A percentile compares a stretch with the other conserved stretches of the same genome.
Conservation (phyloP, 164 flowering plant species). For the Dillenia suffruticosa region DNA sequence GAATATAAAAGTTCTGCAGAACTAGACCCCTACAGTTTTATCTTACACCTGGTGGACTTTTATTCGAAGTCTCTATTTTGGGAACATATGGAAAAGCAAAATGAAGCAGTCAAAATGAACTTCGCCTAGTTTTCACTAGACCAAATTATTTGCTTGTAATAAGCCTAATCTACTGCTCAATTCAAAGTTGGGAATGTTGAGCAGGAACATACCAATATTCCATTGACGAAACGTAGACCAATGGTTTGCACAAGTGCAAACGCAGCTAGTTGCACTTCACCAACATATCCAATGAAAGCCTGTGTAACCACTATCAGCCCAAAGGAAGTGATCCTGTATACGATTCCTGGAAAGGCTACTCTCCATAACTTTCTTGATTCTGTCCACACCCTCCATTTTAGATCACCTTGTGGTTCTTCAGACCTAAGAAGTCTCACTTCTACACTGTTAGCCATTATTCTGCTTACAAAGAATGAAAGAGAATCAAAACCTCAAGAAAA, state of each 20-base stretch:
- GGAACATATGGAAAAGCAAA: too few species aligned
- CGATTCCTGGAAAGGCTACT: conserved; percentile 12
- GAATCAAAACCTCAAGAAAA: not conserved
- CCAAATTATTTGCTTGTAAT: too few species aligned
- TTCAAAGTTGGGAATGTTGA: too few species aligned
- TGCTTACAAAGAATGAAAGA: not conserved
- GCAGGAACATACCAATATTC: conserved; percentile 16
- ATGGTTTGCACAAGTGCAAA: conserved; percentile 21
- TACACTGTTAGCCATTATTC: not conserved
- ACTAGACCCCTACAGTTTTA: too few species aligned
- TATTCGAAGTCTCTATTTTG: too few species aligned
- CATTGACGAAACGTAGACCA: conserved; percentile 12
- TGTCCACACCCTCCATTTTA: conserved; percentile 9
- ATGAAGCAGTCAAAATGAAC: too few species aligned
- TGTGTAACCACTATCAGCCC: conserved; percentile 19
- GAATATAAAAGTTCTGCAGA: too few species aligned
- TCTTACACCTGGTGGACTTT: too few species aligned
- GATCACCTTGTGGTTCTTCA: not conserved
- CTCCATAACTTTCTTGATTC: conserved; percentile 21
- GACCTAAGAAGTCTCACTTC: conserved; percentile 1
- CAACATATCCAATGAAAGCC: conserved; percentile 19
- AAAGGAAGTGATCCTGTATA: conserved; percentile 9
- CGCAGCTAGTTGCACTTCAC: conserved; percentile 13
- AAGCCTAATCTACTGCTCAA: too few species aligned
- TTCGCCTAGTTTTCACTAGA: too few species aligned